These are phyloP conservation scores for Lactarius hengduanensis DNA, from an alignment of 768 basidiomycete genomes.

Conservation along the genomic window DNA sequence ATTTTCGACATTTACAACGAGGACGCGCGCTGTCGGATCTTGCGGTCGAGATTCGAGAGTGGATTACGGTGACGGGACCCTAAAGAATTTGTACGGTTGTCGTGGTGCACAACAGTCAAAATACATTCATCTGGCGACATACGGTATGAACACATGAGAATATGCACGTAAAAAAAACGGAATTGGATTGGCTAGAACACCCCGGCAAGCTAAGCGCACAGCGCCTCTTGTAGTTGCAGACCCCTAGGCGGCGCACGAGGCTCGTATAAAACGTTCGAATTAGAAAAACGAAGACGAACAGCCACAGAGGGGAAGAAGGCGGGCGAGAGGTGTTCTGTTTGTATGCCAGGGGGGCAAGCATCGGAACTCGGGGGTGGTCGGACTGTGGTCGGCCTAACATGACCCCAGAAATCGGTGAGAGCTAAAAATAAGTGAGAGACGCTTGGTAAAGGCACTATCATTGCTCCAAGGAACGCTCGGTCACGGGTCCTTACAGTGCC, in stretches of 20 bases:
- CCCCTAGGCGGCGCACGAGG: neutral
- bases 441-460: conserved; percentile 1
- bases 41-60: neutral
- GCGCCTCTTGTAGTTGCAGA: neutral
- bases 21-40: neutral
- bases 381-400: conserved; percentile 8
- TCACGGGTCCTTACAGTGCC: conserved; percentile 12
- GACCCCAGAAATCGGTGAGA: neutral
- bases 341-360: neutral
- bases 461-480: neutral
- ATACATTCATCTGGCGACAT: conserved; percentile 2
- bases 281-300: neutral
- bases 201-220: neutral
- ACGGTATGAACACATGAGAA: neutral
- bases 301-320: neutral
- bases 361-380: conserved; percentile 3
- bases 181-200: neutral
- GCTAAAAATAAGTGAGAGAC: conserved; percentile 16
- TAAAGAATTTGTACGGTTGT: conserved; percentile 3
- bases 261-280: neutral
- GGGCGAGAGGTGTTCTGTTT: neutral
- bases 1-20: neutral
- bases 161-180: neutral
- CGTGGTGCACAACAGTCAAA: neutral
- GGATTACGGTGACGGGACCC: conserved; percentile 19